A percentile compares a stretch with the other conserved stretches of the same genome.
These are phyloP conservation scores for Fusarium penzigii DNA, from an alignment of 2,329 filamentous ascomycete species.

Conservation along the genomic window DNA sequence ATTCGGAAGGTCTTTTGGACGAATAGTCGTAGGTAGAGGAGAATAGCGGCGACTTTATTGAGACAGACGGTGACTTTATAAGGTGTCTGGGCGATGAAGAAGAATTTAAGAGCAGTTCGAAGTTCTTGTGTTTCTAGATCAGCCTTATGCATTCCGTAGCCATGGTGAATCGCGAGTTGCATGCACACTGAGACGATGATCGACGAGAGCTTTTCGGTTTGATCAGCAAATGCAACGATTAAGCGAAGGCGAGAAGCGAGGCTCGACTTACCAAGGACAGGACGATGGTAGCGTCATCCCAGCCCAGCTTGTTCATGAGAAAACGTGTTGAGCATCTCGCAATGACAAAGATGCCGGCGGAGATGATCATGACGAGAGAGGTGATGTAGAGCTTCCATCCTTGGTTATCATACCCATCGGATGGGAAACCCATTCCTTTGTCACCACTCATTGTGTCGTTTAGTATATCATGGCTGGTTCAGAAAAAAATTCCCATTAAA, in stretches of 20 bases:
- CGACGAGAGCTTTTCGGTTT: constrained; percentile 29
- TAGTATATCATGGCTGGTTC: too few relatives aligned
- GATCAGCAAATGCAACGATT: background rate
- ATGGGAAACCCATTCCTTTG: constrained; percentile 27
- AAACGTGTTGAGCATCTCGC: constrained; percentile 37
- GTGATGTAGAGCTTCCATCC: constrained; percentile 38
- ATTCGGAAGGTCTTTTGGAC: constrained; percentile 42
- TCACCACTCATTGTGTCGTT: constrained; percentile 9
- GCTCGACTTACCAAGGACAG: constrained; percentile 37
- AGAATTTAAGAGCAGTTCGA: constrained; percentile 35
- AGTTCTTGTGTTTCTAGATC: constrained; percentile 33
- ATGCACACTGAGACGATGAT: constrained; percentile 35
- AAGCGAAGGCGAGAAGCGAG: background rate
- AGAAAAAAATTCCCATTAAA: too few relatives aligned
- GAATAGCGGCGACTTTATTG: constrained; percentile 51
- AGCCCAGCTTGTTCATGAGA: constrained; percentile 34
- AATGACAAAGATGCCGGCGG: constrained; percentile 35
- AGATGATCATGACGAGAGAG: constrained; percentile 34
- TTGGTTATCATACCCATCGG: constrained; percentile 35
- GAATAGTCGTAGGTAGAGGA: constrained; percentile 53
- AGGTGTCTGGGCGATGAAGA: constrained; percentile 49
- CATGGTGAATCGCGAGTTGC: constrained; percentile 38
- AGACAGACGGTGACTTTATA: constrained; percentile 52
- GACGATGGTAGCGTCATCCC: constrained; percentile 41
- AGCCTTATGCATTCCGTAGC: constrained; percentile 41